Evolutionary conservation across 2,329 filamentous ascomycete species (phyloP), one percentile per base, ranked within the genome.

Genomic region (Tolypocladium cylindrosporum): DNA sequence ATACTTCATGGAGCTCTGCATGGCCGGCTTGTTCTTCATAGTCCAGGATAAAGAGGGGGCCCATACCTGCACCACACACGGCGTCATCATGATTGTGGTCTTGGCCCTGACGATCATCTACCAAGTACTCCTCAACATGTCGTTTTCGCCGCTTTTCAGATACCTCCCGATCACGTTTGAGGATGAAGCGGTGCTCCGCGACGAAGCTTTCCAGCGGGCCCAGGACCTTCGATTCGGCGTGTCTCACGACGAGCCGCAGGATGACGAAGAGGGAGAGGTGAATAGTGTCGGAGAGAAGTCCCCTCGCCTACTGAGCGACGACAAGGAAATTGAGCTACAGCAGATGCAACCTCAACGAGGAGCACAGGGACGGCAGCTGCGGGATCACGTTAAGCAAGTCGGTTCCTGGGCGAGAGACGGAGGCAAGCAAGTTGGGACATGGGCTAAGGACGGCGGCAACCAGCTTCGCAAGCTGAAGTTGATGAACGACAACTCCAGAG

Each of bases 81-180:
- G 85, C 13, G 86, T 92, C 57, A 77, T 87, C 66, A 99, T 97
- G 91, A 85, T 97, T 58, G 76, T 95, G 4, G 80, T 86, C 2
- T 67, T 88, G 1, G 67, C 85, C 52, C 75, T 93, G 14, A 99
- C 94, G 0, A 72, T 82, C 1, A 66, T 90, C 4, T 99, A 89
- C 66, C 94, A 99, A 69, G 72, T 87, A 45, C 75, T 95, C 1
- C 79, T 97, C 55, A 96, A 96, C 70, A 76, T 79, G 57, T 89
- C 91, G 0, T 97, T 99, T 64, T 83, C 84, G 0, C 93, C 94
- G 3, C 79, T 99, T 11, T 87, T 96, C 69, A 84, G 88, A 43
- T 96, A 96, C 67, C 77, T 99, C 4, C 94, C 94, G 0, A 95
- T 97, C 62, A 97, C 93, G 0, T 85, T 97, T 57, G 94, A 99